Conservation (phyloP, 2,329 filamentous ascomycete genomes). For the Metarhizium album region DNA sequence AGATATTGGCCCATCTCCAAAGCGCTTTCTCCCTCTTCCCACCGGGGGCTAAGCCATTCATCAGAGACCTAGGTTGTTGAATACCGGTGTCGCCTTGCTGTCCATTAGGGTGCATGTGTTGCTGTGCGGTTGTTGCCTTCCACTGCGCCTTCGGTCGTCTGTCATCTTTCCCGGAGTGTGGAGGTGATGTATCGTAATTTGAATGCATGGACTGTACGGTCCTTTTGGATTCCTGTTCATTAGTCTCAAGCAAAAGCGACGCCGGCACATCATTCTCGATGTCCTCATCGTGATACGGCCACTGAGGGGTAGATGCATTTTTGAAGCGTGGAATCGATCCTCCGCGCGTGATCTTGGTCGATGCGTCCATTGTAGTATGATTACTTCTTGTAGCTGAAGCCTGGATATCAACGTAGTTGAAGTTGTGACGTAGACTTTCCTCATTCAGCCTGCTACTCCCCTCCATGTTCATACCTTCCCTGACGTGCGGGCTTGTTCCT, state of each 20-base stretch:
- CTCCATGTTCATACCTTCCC: neutral
- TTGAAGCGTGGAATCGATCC: neutral
- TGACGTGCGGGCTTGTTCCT: conserved; percentile 29
- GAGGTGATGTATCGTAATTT: neutral
- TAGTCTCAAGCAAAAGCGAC: conserved; percentile 49
- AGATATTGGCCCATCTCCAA: conserved; percentile 88
- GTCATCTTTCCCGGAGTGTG: neutral
- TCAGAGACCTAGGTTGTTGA: conserved; percentile 18
- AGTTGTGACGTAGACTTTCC: conserved; percentile 36
- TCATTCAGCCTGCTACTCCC: conserved; percentile 15
- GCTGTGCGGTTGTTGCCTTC: conserved; percentile 42
- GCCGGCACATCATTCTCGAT: conserved; percentile 51
- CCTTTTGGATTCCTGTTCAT: conserved; percentile 13
- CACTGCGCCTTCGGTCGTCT: conserved; percentile 36
- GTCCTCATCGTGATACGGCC: conserved; percentile 34
- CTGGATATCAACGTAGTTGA: conserved; percentile 39
- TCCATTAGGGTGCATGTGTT: conserved; percentile 35
- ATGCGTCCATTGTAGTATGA: conserved; percentile 31
- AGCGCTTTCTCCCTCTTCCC: conserved; percentile 60
- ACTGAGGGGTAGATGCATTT: conserved; percentile 6
- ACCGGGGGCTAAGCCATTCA: conserved; percentile 19
- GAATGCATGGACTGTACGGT: neutral
- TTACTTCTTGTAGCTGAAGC: conserved; percentile 35
- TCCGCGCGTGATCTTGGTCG: conserved; percentile 12
- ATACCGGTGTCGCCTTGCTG: conserved; percentile 5